Evolutionary conservation across 2,329 filamentous ascomycete species (phyloP).

Genomic region (Fusarium agapanthi): DNA sequence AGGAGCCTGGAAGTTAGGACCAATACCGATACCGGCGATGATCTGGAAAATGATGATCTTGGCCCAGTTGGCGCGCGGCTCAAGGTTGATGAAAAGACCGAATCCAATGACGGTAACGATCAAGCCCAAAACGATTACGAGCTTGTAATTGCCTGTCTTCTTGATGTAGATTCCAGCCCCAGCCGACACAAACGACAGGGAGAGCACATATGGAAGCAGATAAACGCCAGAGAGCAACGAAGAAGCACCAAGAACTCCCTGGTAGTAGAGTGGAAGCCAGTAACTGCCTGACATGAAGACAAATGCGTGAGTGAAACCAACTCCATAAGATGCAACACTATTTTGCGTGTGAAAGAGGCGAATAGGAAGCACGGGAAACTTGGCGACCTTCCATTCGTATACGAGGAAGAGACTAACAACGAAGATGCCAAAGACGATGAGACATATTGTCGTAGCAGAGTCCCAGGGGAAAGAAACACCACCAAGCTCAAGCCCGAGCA

Average conservation of each 20-base stretch:
- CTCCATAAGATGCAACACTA: slow-evolving; percentile 70
- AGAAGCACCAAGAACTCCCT: slow-evolving; percentile 73
- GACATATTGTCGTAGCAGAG: slow-evolving; percentile 77
- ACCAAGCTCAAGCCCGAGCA: slow-evolving; percentile 87
- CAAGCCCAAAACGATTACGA: slow-evolving; percentile 67
- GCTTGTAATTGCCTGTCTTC: slow-evolving; percentile 72
- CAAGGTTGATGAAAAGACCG: slow-evolving; percentile 70
- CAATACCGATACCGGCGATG: slow-evolving; percentile 69
- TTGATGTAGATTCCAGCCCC: slow-evolving; percentile 65
- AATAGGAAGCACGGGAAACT: slow-evolving; percentile 81
- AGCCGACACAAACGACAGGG: slow-evolving; percentile 71
- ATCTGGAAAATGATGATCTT: slow-evolving; percentile 70
- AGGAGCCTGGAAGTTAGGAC: slow-evolving; percentile 74
- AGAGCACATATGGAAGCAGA: slow-evolving; percentile 74
- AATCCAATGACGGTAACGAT: slow-evolving; percentile 69
- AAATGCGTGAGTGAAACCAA: slow-evolving; percentile 78
- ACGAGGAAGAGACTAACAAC: slow-evolving; percentile 72
- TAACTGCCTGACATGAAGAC: slow-evolving; percentile 82
- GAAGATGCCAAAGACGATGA: slow-evolving; percentile 77
- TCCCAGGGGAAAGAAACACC: slow-evolving; percentile 79
- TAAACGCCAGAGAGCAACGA: slow-evolving; percentile 80
- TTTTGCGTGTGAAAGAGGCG: slow-evolving; percentile 72
- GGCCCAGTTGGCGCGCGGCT: slow-evolving; percentile 61
- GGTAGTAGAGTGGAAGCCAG: slow-evolving; percentile 87
- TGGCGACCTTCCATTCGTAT: slow-evolving; percentile 77